A percentile compares a stretch with the other conserved stretches of the same genome.
These are phyloP conservation scores for Arthroderma sp. DNA, from an alignment of 2,329 filamentous ascomycete genomes.

Conservation along the genomic window DNA sequence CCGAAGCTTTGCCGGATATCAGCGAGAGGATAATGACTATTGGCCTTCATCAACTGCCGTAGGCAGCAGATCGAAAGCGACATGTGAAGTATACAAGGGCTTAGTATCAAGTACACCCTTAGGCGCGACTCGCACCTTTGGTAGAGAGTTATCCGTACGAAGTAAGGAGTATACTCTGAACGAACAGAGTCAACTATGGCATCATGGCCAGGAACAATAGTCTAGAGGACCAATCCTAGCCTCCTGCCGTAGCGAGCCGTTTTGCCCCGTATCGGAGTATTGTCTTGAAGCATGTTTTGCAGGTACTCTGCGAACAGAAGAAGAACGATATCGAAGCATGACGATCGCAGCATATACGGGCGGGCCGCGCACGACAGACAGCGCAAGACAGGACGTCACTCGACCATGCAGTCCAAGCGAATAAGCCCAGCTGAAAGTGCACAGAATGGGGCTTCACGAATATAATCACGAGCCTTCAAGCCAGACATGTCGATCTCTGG, in stretches of 20 bases:
- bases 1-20: not conserved
- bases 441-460: not conserved
- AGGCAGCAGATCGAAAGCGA: not conserved
- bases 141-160: too few relatives aligned
- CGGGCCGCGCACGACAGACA: not conserved
- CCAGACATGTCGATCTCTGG: not conserved
- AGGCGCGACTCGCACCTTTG: not conserved
- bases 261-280: not conserved
- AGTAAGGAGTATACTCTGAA: not conserved
- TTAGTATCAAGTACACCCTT: not conserved
- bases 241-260: not conserved
- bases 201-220: not conserved
- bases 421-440: not conserved
- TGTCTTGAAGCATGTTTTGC: not conserved
- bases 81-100: not conserved
- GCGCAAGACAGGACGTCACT: not conserved
- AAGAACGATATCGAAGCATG: not conserved
- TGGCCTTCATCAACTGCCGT: not conserved
- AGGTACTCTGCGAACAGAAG: not conserved
- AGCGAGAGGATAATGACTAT: not conserved
- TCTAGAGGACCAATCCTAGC: not conserved
- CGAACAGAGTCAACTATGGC: not conserved
- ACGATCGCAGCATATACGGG: constrained; percentile 3
- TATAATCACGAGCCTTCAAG: not conserved
- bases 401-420: not conserved